Evolutionary conservation across 2,329 filamentous ascomycete genomes (phyloP).

Genomic region (Claviceps digitariae): DNA sequence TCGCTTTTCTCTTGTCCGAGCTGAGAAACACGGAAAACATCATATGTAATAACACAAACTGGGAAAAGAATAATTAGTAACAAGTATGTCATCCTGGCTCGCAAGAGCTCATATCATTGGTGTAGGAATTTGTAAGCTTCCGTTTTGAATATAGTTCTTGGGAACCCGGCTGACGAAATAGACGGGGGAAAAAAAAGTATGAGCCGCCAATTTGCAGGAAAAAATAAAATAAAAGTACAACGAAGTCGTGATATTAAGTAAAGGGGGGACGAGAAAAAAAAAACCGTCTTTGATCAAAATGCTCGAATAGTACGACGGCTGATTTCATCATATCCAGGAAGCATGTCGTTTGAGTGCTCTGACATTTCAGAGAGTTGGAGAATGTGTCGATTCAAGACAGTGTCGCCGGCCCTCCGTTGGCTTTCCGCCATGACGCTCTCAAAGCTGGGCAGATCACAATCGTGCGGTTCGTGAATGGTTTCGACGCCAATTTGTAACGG

Average conservation of each 20-base stretch:
- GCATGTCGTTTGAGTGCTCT: constrained; percentile 18
- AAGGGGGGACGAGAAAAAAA: neutral
- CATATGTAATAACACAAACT: neutral
- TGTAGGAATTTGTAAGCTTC: too few relatives aligned
- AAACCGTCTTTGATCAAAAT: neutral
- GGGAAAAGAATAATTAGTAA: too few relatives aligned
- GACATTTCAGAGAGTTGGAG: constrained; percentile 20
- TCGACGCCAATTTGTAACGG: constrained; percentile 39
- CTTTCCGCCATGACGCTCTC: constrained; percentile 30
- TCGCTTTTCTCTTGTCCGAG: neutral
- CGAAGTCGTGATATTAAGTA: neutral
- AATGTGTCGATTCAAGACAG: constrained; percentile 27
- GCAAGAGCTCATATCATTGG: neutral
- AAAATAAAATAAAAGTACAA: neutral
- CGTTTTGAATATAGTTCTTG: neutral
- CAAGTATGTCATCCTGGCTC: too few relatives aligned
- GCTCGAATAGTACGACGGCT: constrained; percentile 13
- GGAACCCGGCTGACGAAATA: neutral
- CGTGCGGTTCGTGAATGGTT: constrained; percentile 17
- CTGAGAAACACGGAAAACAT: neutral
- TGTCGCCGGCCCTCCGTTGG: constrained; percentile 30
- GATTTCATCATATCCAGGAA: constrained; percentile 28
- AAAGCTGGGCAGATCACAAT: constrained; percentile 32
- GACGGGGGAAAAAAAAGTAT: neutral
- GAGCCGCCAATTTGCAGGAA: neutral